Percentiles rank a stretch among this genome's conserved stretches.
Evolutionary conservation across 108 stramenopile species (phyloP).

Genomic region (Cyclotella cryptica): DNA sequence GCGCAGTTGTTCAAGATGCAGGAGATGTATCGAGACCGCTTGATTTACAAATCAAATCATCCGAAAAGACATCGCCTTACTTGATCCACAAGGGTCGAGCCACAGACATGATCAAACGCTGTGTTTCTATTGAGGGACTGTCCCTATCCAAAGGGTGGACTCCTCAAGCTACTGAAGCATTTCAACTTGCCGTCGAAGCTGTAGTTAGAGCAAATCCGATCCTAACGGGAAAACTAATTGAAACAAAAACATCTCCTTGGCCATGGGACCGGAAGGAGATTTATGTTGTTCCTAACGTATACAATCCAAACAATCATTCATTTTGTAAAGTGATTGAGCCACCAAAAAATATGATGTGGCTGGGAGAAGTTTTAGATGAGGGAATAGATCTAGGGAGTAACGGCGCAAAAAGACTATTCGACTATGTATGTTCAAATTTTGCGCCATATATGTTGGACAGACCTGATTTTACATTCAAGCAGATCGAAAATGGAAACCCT

Average conservation of each 20-base stretch:
- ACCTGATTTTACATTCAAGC: conserved; percentile 44
- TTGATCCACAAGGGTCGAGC: conserved; percentile 53
- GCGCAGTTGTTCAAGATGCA: background rate
- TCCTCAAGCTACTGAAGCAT: conserved; percentile 44
- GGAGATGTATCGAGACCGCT: background rate
- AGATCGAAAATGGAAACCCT: conserved; percentile 42
- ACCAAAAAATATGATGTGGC: conserved; percentile 36
- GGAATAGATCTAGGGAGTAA: background rate
- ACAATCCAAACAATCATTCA: conserved; percentile 45
- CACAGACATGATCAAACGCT: conserved; percentile 53
- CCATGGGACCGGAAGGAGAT: conserved; percentile 38
- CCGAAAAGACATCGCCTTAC: conserved; percentile 5
- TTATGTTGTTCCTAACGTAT: conserved; percentile 40
- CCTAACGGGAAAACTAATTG: conserved; percentile 51
- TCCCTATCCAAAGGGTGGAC: conserved; percentile 47
- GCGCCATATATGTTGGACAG: conserved; percentile 41
- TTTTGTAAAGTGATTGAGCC: conserved; percentile 43
- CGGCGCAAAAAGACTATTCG: conserved; percentile 31
- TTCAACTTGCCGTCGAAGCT: conserved; percentile 48
- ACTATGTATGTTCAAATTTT: conserved; percentile 37
- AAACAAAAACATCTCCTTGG: conserved; percentile 48
- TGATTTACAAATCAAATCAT: conserved; percentile 4
- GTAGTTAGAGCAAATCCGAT: conserved; percentile 56
- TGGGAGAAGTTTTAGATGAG: conserved; percentile 14
- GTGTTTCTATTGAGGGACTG: conserved; percentile 48